Conservation (phyloP, 2,329 filamentous ascomycete species). For the Ophiobolus disseminans region DNA sequence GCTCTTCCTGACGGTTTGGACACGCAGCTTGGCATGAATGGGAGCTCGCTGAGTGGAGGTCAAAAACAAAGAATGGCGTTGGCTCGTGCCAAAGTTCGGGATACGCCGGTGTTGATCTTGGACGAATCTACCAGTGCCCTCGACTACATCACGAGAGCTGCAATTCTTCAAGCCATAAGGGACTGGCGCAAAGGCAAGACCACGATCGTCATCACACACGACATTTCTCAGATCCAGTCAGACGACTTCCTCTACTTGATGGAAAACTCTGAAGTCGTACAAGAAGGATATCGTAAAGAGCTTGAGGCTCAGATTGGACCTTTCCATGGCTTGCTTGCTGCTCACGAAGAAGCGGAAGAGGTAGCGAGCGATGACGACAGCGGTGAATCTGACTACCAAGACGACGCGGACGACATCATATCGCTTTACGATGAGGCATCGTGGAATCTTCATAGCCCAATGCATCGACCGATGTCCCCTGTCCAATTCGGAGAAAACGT, state of each 20-base stretch:
- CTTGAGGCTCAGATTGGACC: constrained; percentile 56
- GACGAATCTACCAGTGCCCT: constrained; percentile 90
- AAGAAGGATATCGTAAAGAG: constrained; percentile 69
- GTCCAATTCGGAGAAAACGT: constrained; percentile 26
- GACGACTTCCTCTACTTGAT: constrained; percentile 83
- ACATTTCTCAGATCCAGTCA: constrained; percentile 75
- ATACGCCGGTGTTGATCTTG: constrained; percentile 81
- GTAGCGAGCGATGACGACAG: not conserved
- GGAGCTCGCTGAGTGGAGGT: constrained; percentile 78
- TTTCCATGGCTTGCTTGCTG: constrained; percentile 52
- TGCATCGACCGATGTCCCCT: constrained; percentile 25
- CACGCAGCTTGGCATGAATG: constrained; percentile 74
- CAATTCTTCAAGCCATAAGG: constrained; percentile 77
- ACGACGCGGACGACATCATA: constrained; percentile 25
- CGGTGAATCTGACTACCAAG: constrained; percentile 9
- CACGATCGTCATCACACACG: constrained; percentile 92
- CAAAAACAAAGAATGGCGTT: constrained; percentile 84
- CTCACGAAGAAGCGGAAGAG: constrained; percentile 12
- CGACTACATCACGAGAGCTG: constrained; percentile 71
- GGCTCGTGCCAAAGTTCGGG: constrained; percentile 76
- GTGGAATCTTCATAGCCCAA: constrained; percentile 13
- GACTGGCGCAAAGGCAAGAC: constrained; percentile 81
- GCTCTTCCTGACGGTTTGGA: constrained; percentile 73
- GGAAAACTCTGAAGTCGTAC: constrained; percentile 70
- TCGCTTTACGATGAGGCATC: constrained; percentile 23